A percentile compares a stretch with the other conserved stretches of the same genome.
Evolutionary conservation across 495 filamentous ascomycete species (phyloP).

Genomic region (Pyronema domesticum): DNA sequence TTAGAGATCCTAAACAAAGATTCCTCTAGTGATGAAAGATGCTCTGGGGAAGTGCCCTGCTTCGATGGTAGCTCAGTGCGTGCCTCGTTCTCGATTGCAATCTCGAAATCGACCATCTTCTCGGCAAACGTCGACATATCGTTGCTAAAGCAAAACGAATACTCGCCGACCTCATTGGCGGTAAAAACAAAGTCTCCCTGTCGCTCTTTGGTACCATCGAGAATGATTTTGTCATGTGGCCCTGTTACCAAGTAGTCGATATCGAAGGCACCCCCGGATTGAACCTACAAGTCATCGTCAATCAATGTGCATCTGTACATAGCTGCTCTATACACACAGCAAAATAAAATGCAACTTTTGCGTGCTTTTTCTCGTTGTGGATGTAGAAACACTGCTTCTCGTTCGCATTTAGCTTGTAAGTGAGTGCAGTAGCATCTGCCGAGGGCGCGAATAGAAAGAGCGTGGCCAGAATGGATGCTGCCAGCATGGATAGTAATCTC

Average conservation of each 20-base stretch:
- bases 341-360: constrained; percentile 98
- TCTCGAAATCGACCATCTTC: constrained; percentile 98
- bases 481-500: constrained; percentile 13
- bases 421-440: constrained; percentile 66
- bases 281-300: constrained; percentile 43
- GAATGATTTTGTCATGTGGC: constrained; percentile 61
- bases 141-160: constrained; percentile 96
- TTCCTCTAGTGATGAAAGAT: constrained; percentile 80
- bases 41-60: constrained; percentile 79
- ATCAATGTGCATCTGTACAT: neutral
- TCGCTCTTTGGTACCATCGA: constrained; percentile 79
- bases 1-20: constrained; percentile 88
- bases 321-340: constrained; percentile 44
- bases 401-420: constrained; percentile 76
- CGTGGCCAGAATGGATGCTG: constrained; percentile 43
- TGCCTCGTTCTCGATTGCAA: constrained; percentile 87
- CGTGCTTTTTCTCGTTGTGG: constrained; percentile 49
- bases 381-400: constrained; percentile 94
- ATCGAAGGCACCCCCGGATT: constrained; percentile 95
- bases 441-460: constrained; percentile 39
- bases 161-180: constrained; percentile 80
- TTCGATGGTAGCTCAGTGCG: constrained; percentile 64
- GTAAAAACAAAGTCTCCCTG: constrained; percentile 99
- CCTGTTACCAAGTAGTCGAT: constrained; percentile 80
- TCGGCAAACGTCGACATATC: constrained; percentile 96